Evolutionary conservation across 495 filamentous ascomycete species (phyloP).

Genomic region (Parachaetomium inaequale): DNA sequence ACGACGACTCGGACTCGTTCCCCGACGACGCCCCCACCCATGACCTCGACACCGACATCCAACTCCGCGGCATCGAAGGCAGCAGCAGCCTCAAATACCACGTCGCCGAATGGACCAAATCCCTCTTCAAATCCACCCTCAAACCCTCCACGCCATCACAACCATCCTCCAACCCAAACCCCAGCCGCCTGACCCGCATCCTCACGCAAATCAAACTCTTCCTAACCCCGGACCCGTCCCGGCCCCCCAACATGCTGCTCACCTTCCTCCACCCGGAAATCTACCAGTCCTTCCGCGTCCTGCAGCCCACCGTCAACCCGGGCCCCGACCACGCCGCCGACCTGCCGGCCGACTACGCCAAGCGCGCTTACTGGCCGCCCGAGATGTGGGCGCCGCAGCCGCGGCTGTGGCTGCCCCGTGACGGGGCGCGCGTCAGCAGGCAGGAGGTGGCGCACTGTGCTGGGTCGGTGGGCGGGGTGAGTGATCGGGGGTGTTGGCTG

Average conservation of each 20-base stretch:
- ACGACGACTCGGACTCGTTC: conserved; percentile 32
- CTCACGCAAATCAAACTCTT: conserved; percentile 25
- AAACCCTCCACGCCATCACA: background rate
- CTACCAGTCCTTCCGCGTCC: conserved; percentile 58
- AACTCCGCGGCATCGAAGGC: conserved; percentile 34
- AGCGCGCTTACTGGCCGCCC: conserved; percentile 63
- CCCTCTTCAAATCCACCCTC: conserved; percentile 18
- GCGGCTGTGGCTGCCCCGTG: conserved; percentile 66
- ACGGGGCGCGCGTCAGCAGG: conserved; percentile 59
- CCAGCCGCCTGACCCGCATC: conserved; percentile 21
- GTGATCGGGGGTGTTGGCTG: conserved; percentile 62
- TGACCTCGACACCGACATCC: conserved; percentile 32
- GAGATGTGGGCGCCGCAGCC: conserved; percentile 59
- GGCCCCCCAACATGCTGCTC: conserved; percentile 40
- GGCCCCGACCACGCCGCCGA: conserved; percentile 31
- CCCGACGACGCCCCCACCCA: conserved; percentile 18
- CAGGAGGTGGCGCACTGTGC: conserved; percentile 60
- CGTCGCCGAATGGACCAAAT: conserved; percentile 21
- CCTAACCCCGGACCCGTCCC: conserved; percentile 23
- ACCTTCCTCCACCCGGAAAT: conserved; percentile 65
- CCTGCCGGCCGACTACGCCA: conserved; percentile 54
- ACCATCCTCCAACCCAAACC: background rate
- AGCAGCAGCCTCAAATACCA: conserved; percentile 32
- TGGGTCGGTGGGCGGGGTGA: conserved; percentile 50
- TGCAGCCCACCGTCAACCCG: conserved; percentile 56